Percentiles rank a stretch among this genome's conserved stretches.
Conservation (phyloP, 176 grass and related monocot species). For the Ensete ventricosum region DNA sequence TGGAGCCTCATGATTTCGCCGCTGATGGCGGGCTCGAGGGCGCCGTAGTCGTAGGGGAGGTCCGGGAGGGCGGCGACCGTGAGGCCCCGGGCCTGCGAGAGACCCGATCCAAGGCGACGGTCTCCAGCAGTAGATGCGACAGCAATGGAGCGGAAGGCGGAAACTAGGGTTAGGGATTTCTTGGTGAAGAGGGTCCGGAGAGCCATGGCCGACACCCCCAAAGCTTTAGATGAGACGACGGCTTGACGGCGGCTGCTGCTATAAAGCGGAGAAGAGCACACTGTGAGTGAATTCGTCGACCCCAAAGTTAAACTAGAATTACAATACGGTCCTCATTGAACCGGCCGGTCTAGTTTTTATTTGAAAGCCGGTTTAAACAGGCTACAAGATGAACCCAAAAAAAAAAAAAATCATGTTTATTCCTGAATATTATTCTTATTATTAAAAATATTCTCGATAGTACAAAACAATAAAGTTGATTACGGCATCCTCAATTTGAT, state of each 20-base stretch:
- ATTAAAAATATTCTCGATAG: too few species aligned
- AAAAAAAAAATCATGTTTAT: too few species aligned
- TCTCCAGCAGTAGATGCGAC: neutral
- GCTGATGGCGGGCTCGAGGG: slow-evolving; percentile 76
- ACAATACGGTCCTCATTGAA: too few species aligned
- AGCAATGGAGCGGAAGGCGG: slow-evolving; percentile 5
- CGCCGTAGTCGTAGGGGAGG: slow-evolving; percentile 86
- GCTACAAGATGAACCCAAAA: too few species aligned
- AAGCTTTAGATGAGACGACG: too few species aligned
- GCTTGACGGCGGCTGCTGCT: too few species aligned
- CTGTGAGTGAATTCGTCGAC: neutral
- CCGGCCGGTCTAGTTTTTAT: too few species aligned
- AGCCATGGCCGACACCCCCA: slow-evolving; percentile 39
- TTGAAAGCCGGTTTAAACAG: too few species aligned
- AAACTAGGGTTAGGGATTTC: slow-evolving; percentile 34
- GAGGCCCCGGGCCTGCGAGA: slow-evolving; percentile 20
- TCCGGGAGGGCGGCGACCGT: slow-evolving; percentile 58
- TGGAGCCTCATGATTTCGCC: slow-evolving; percentile 91
- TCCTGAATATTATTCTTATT: too few species aligned
- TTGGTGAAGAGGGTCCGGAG: slow-evolving; percentile 42
- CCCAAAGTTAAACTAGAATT: too few species aligned
- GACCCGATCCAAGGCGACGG: neutral
- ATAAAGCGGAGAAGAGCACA: neutral
- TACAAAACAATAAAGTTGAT: too few species aligned
- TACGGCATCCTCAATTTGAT: too few species aligned